Percentiles rank a stretch among this genome's conserved stretches.
Conservation (phyloP, 768 basidiomycete species). For the Lactarius sanguifluus region DNA sequence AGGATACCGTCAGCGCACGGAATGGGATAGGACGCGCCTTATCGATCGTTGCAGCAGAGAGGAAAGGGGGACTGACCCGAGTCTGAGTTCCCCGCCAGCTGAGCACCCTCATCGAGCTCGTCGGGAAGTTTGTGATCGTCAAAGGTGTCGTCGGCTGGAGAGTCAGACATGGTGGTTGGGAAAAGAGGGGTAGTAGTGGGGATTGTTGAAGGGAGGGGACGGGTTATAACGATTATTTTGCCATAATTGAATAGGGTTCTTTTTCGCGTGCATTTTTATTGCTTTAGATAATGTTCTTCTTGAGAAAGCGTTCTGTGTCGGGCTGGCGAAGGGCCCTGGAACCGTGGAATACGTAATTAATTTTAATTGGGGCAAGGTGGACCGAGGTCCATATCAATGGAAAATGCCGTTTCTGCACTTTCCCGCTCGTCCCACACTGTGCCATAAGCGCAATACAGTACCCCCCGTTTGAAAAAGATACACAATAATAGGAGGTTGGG, state of each 20-base stretch:
- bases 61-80: conserved; percentile 32
- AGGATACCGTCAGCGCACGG: conserved; percentile 28
- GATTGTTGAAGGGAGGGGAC: conserved; percentile 43
- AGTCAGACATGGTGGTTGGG: conserved; percentile 55
- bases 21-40: conserved; percentile 30
- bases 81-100: conserved; percentile 38
- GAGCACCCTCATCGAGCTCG: conserved; percentile 55
- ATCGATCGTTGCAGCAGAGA: conserved; percentile 27
- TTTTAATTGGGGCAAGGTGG: conserved; percentile 26
- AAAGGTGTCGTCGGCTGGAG: conserved; percentile 54
- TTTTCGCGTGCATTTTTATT: conserved; percentile 55
- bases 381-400: conserved; percentile 29
- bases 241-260: conserved; percentile 55
- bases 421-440: conserved; percentile 24
- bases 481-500: not conserved
- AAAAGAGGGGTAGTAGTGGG: conserved; percentile 34
- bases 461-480: conserved; percentile 11
- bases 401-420: conserved; percentile 30
- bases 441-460: conserved; percentile 26
- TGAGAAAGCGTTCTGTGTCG: conserved; percentile 27
- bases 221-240: conserved; percentile 63
- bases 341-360: conserved; percentile 32
- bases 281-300: conserved; percentile 46
- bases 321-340: conserved; percentile 32
- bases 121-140: conserved; percentile 58